phyloP scores from a whole-genome alignment of 768 basidiomycete species.

The Sarcodon sp. region DNA sequence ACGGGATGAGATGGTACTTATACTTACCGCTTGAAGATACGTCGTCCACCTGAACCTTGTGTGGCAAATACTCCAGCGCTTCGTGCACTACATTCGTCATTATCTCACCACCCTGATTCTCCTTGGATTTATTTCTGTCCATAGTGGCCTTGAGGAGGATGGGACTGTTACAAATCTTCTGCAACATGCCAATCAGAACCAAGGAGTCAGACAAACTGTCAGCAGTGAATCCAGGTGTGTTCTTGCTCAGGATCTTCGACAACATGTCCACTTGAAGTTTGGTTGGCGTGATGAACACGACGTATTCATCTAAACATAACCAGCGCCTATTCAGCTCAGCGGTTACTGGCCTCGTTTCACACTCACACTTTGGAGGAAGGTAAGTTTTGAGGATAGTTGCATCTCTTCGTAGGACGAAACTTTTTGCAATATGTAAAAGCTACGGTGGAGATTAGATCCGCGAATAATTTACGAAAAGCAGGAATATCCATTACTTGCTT shows the following conservation, averaged over 20 bases:
- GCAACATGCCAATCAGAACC: conserved; percentile 66
- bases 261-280: conserved; percentile 74
- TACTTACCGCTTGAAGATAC: conserved; percentile 65
- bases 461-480: not conserved
- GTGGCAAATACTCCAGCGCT: conserved; percentile 50
- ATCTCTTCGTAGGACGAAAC: conserved; percentile 86
- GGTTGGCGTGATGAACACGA: conserved; percentile 92
- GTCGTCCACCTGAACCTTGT: conserved; percentile 49
- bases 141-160: conserved; percentile 72
- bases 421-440: conserved; percentile 64
- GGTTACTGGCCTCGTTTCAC: not conserved
- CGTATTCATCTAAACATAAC: conserved; percentile 70
- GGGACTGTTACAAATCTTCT: conserved; percentile 90
- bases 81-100: conserved; percentile 41
- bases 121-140: conserved; percentile 40
- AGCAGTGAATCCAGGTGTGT: conserved; percentile 56
- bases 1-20: conserved; percentile 6
- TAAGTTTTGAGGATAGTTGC: conserved; percentile 71
- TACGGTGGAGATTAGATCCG: conserved; percentile 16
- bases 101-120: conserved; percentile 18
- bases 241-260: conserved; percentile 56
- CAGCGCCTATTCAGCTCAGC: not conserved
- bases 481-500: conserved; percentile 42
- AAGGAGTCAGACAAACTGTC: conserved; percentile 68
- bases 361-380: conserved; percentile 84